A percentile compares a stretch with the other conserved stretches of the same genome.
These are phyloP conservation scores for Hypomontagnella submonticulosa DNA, from an alignment of 495 filamentous ascomycete species.

Conservation along the genomic window DNA sequence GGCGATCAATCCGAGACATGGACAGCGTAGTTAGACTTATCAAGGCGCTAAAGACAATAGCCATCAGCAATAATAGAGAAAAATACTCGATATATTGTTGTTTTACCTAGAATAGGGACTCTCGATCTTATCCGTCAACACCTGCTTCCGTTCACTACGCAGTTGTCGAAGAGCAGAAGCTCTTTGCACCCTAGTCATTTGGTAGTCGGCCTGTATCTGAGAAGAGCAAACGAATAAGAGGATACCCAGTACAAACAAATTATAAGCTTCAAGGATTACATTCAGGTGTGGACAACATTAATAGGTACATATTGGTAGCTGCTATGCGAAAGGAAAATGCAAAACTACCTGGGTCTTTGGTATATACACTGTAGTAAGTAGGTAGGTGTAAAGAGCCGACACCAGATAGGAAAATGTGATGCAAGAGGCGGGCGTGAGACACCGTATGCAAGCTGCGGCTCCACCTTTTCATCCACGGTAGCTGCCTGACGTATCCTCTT, in stretches of 20 bases:
- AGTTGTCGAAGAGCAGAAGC: constrained; percentile 1
- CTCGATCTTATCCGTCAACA: neutral
- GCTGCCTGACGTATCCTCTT: constrained; percentile 10
- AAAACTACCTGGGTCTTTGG: constrained; percentile 1
- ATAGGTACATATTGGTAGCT: constrained; percentile 11
- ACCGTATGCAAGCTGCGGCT: constrained; percentile 14
- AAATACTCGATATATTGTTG: constrained; percentile 8
- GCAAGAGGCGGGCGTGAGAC: constrained; percentile 28
- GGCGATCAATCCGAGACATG: constrained; percentile 28
- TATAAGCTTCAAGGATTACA: no score
- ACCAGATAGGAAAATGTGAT: constrained; percentile 22
- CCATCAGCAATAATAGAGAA: constrained; percentile 7
- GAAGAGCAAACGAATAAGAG: constrained; percentile 13
- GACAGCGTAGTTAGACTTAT: constrained; percentile 10
- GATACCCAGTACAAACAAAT: neutral
- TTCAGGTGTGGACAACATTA: neutral
- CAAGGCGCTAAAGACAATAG: constrained; percentile 7
- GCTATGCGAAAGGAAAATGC: constrained; percentile 4
- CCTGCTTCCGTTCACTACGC: constrained; percentile 2
- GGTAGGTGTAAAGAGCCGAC: constrained; percentile 14
- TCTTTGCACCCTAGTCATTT: constrained; percentile 13
- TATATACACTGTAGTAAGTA: neutral
- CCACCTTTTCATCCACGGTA: constrained; percentile 23
- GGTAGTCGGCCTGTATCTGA: neutral
- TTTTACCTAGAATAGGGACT: constrained; percentile 3